Percentiles rank a stretch among this genome's conserved stretches.
Conservation (phyloP, 495 filamentous ascomycete species). For the Penicillium antarcticum region DNA sequence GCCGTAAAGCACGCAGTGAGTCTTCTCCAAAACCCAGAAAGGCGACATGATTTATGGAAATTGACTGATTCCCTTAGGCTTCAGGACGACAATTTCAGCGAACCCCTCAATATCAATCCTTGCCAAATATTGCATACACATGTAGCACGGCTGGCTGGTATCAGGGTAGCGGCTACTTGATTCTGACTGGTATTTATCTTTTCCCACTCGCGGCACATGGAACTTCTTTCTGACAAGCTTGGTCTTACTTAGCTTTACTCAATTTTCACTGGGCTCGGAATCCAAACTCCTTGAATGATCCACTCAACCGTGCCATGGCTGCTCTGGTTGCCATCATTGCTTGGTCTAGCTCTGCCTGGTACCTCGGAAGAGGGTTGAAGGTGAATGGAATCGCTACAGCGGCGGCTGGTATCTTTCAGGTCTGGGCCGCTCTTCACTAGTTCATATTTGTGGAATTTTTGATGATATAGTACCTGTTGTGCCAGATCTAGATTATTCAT, state of each 20-base stretch:
- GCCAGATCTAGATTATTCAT: no score
- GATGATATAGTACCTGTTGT: no score
- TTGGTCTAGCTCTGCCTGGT: conserved; percentile 28
- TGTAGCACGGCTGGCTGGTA: conserved; percentile 30
- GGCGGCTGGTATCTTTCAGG: conserved; percentile 22
- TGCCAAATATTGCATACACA: conserved; percentile 25
- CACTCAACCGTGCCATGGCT: conserved; percentile 25
- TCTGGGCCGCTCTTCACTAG: conserved; percentile 18
- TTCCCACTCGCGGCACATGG: neutral
- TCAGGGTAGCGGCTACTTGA: conserved; percentile 28
- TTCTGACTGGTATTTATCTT: conserved; percentile 22
- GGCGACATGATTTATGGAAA: neutral
- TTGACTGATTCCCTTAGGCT: neutral
- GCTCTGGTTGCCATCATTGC: conserved; percentile 18
- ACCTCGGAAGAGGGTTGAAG: conserved; percentile 18
- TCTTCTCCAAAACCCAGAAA: neutral
- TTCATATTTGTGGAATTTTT: neutral
- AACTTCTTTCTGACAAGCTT: neutral
- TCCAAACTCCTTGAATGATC: conserved; percentile 17
- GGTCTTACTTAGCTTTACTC: conserved; percentile 18
- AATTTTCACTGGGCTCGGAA: conserved; percentile 27
- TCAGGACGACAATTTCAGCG: conserved; percentile 3
- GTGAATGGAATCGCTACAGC: conserved; percentile 15
- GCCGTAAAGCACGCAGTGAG: conserved; percentile 12
- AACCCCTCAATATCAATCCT: conserved; percentile 17